Conservation (phyloP, 805 yeast species). For the Yarrowia deformans region DNA sequence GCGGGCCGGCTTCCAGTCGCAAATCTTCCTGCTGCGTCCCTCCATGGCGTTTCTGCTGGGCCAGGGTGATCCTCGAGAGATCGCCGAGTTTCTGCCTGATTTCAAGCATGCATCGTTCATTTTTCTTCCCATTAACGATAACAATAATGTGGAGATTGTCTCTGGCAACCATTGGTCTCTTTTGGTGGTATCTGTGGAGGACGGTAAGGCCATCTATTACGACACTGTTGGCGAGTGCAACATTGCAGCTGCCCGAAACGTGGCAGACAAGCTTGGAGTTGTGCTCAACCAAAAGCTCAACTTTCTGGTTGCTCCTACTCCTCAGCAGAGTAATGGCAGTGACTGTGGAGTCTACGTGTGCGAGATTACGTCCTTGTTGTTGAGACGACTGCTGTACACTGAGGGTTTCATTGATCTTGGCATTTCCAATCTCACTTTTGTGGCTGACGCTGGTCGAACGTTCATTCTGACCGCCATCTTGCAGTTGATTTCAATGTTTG, state of each 20-base stretch:
- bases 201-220: conserved; percentile 59
- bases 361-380: conserved; percentile 48
- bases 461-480: conserved; percentile 44
- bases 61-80: conserved; percentile 50
- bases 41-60: conserved; percentile 66
- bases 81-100: conserved; percentile 58
- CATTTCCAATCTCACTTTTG: conserved; percentile 50
- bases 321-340: conserved; percentile 58
- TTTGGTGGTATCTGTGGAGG: conserved; percentile 59
- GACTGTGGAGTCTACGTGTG: conserved; percentile 59
- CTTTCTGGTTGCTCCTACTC: conserved; percentile 52
- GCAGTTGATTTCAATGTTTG: conserved; percentile 38
- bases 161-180: conserved; percentile 84
- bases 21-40: conserved; percentile 60
- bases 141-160: conserved; percentile 65
- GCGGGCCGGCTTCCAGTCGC: conserved; percentile 45
- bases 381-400: conserved; percentile 44
- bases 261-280: conserved; percentile 49
- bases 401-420: conserved; percentile 47
- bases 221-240: conserved; percentile 65
- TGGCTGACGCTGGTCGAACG: conserved; percentile 52
- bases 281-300: conserved; percentile 45
- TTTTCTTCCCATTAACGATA: conserved; percentile 73
- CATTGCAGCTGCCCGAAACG: conserved; percentile 50
- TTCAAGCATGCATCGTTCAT: conserved; percentile 58